These are phyloP conservation scores for Cercospora sesami DNA, from an alignment of 2,329 filamentous ascomycete genomes.

Conservation along the genomic window DNA sequence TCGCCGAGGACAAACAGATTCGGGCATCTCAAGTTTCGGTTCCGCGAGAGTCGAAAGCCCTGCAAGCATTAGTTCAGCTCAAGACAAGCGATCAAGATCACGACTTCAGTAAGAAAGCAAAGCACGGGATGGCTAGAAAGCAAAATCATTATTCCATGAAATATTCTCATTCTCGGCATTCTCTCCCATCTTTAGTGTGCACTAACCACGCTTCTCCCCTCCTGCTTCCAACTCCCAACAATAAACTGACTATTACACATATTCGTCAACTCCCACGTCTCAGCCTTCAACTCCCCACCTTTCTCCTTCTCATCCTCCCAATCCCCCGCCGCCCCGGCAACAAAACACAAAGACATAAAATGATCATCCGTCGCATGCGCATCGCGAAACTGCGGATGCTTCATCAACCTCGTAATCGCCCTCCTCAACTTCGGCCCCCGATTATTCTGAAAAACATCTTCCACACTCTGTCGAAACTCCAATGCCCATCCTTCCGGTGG, in stretches of 20 bases:
- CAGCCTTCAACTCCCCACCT: constrained; percentile 52
- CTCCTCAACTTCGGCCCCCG: constrained; percentile 56
- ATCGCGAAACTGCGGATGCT: constrained; percentile 64
- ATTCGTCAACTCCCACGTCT: constrained; percentile 67
- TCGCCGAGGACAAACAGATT: too few relatives aligned
- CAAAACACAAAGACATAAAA: constrained; percentile 65
- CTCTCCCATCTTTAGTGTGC: neutral
- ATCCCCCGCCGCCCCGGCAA: constrained; percentile 58
- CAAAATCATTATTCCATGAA: too few relatives aligned
- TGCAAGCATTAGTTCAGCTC: too few relatives aligned
- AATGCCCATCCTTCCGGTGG: constrained; percentile 62
- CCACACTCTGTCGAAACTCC: constrained; percentile 65
- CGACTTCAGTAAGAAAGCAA: too few relatives aligned
- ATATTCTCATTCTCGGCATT: too few relatives aligned
- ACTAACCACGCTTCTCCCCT: constrained; percentile 15
- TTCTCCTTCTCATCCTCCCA: constrained; percentile 40
- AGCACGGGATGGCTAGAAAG: too few relatives aligned
- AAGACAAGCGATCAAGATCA: too few relatives aligned
- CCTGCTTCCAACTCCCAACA: constrained; percentile 46
- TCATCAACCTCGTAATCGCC: constrained; percentile 64
- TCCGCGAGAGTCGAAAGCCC: too few relatives aligned
- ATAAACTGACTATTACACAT: constrained; percentile 64
- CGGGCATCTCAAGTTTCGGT: too few relatives aligned
- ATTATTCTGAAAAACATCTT: constrained; percentile 59
- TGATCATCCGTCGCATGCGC: constrained; percentile 71